phyloP scores from a whole-genome alignment of 768 basidiomycete genomes.

The Tulasnella sp. region DNA sequence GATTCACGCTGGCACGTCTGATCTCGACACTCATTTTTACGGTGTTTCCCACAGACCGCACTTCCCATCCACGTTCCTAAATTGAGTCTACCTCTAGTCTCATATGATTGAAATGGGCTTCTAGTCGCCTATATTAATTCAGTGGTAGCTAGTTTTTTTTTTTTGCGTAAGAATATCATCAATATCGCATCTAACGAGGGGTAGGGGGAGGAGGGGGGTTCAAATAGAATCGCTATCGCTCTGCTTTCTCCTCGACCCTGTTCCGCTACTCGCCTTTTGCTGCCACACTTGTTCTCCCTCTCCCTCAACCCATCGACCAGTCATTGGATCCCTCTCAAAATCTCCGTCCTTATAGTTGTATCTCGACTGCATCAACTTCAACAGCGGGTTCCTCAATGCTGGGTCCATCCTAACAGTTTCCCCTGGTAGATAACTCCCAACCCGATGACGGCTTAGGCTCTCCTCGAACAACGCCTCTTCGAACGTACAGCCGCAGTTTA shows the following conservation, averaged over 20 bases:
- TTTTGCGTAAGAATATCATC: too few species aligned
- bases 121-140: too few species aligned
- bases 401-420: conserved; percentile 86
- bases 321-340: conserved; percentile 59
- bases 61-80: too few species aligned
- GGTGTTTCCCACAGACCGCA: too few species aligned
- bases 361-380: conserved; percentile 57
- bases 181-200: too few species aligned
- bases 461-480: conserved; percentile 84
- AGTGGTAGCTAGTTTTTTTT: too few species aligned
- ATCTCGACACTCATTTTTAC: too few species aligned
- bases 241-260: conserved; percentile 9
- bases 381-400: conserved; percentile 67
- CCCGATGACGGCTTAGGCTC: conserved; percentile 63
- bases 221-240: conserved; percentile 1
- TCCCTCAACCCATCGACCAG: conserved; percentile 56
- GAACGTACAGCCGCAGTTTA: conserved; percentile 80
- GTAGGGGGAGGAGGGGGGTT: too few species aligned
- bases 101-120: too few species aligned
- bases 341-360: conserved; percentile 79
- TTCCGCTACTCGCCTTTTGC: conserved; percentile 8
- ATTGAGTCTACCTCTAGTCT: too few species aligned
- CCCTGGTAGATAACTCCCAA: conserved; percentile 75
- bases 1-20: too few species aligned
- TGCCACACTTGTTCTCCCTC: conserved; percentile 40